Evolutionary conservation across 129 eudicot genomes (phyloP).

Genomic region (Centaurea solstitialis): DNA sequence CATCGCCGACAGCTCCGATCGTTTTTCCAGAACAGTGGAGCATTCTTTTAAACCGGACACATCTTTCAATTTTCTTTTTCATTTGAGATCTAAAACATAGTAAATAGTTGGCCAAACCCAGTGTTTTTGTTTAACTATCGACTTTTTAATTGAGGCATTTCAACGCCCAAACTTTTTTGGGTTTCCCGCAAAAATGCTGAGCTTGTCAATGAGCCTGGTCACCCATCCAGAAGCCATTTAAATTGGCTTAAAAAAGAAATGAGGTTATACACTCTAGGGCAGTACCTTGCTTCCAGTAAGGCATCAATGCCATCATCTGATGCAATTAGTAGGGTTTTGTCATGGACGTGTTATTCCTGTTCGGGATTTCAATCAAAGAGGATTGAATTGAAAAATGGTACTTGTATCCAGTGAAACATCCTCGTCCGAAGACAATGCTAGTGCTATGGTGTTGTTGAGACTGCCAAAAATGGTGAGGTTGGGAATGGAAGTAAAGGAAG

Average conservation of each 20-base stretch:
- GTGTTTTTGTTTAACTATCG: not conserved
- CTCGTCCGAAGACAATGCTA: slow-evolving; percentile 51
- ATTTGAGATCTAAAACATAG: slow-evolving; percentile 4
- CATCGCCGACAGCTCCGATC: not conserved
- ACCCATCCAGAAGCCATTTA: slow-evolving; percentile 73
- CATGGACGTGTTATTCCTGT: slow-evolving; percentile 90
- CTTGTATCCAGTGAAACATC: slow-evolving; percentile 66
- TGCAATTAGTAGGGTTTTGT: slow-evolving; percentile 65
- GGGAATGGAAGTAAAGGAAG: slow-evolving; percentile 34
- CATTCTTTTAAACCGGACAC: not conserved
- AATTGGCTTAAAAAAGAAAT: slow-evolving; percentile 83
- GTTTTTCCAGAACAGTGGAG: not conserved
- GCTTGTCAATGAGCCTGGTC: slow-evolving; percentile 32
- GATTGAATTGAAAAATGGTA: slow-evolving; percentile 74
- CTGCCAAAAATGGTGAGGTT: not conserved
- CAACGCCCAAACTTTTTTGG: slow-evolving; percentile 1
- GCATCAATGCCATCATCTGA: slow-evolving; percentile 60
- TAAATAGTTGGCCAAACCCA: slow-evolving; percentile 2
- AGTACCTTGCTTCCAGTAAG: slow-evolving; percentile 42
- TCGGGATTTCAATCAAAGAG: slow-evolving; percentile 56
- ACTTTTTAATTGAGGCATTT: not conserved
- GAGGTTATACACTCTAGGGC: slow-evolving; percentile 77
- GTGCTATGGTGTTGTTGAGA: not conserved
- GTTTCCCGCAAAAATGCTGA: slow-evolving; percentile 46
- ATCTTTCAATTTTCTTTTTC: not conserved